A percentile compares a stretch with the other conserved stretches of the same genome.
These are phyloP conservation scores for Fusarium sp. DNA, from an alignment of 2,329 filamentous ascomycete species.

Conservation along the genomic window DNA sequence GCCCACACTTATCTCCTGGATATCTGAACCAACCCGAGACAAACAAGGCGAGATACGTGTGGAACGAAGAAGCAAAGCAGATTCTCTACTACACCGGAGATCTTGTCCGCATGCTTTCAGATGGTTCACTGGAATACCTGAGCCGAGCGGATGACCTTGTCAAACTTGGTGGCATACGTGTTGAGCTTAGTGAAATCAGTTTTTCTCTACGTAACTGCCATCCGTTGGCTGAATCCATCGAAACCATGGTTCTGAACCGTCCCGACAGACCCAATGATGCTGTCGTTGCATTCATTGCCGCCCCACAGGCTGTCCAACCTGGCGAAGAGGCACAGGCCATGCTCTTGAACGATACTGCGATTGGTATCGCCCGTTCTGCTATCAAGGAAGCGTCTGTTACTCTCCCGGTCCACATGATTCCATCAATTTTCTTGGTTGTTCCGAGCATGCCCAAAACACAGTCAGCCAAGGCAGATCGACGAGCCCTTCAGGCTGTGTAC, in stretches of 20 bases:
- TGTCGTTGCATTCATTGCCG: slow-evolving; percentile 4
- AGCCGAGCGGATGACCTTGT: slow-evolving; percentile 39
- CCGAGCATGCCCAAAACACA: slow-evolving; percentile 8
- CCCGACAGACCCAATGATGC: slow-evolving; percentile 1
- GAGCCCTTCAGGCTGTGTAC: slow-evolving; percentile 4
- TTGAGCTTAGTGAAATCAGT: slow-evolving; percentile 47
- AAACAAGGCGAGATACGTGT: slow-evolving; percentile 30
- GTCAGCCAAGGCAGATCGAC: slow-evolving; percentile 13
- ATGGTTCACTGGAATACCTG: slow-evolving; percentile 39
- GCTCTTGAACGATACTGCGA: slow-evolving; percentile 1
- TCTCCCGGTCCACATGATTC: slow-evolving; percentile 1
- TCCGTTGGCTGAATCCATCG: slow-evolving; percentile 5
- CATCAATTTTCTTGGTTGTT: slow-evolving; percentile 2
- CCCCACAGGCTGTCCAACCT: background rate
- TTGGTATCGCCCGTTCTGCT: slow-evolving; percentile 5
- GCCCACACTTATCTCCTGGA: slow-evolving; percentile 57
- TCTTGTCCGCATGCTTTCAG: slow-evolving; percentile 43
- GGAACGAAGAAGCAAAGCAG: slow-evolving; percentile 22
- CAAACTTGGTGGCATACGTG: slow-evolving; percentile 42
- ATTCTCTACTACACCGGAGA: slow-evolving; percentile 51
- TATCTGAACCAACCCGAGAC: slow-evolving; percentile 37
- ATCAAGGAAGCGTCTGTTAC: background rate
- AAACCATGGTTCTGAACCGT: slow-evolving; percentile 10
- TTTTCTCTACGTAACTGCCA: slow-evolving; percentile 6
- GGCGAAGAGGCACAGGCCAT: background rate